A percentile compares a stretch with the other conserved stretches of the same genome.
These are phyloP conservation scores for Lotmaria passim DNA, from an alignment of 208 protist genomes.

Conservation along the genomic window DNA sequence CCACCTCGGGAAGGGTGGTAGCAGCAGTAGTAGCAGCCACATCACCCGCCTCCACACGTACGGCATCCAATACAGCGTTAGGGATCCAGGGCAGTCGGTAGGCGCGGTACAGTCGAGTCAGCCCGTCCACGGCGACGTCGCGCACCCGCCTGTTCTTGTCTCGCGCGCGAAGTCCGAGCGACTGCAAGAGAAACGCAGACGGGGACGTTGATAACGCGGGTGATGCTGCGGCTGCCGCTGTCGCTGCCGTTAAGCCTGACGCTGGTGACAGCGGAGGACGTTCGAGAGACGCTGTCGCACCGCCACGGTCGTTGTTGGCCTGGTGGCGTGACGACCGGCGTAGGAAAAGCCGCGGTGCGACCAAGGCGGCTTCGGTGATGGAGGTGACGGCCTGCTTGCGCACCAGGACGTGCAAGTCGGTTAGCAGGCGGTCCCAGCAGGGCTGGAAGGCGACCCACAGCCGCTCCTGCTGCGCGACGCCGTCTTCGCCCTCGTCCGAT, in stretches of 20 bases:
- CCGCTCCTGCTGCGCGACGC: conserved; percentile 20
- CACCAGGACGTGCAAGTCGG: conserved; percentile 59
- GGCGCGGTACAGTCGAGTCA: conserved; percentile 55
- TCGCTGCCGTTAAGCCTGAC: background rate
- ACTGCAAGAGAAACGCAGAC: conserved; percentile 35
- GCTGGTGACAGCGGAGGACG: no score
- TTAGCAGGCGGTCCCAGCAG: conserved; percentile 38
- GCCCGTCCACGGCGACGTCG: conserved; percentile 52
- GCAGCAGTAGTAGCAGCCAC: background rate
- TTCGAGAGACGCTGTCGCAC: no score
- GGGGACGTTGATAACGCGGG: no score
- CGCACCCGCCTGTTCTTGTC: conserved; percentile 75
- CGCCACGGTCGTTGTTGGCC: no score
- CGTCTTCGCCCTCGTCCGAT: background rate
- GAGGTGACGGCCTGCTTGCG: conserved; percentile 52
- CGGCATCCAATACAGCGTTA: conserved; percentile 45
- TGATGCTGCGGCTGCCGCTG: background rate
- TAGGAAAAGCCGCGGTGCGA: conserved; percentile 28
- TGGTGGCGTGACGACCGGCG: no score
- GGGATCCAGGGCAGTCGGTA: conserved; percentile 66
- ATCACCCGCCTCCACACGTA: conserved; percentile 43
- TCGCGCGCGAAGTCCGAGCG: conserved; percentile 59
- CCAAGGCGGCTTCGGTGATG: conserved; percentile 42
- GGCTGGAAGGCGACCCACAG: conserved; percentile 46
- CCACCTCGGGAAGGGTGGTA: conserved; percentile 29